Evolutionary conservation across 768 basidiomycete species (phyloP).

Genomic region (Lepiota venenata): DNA sequence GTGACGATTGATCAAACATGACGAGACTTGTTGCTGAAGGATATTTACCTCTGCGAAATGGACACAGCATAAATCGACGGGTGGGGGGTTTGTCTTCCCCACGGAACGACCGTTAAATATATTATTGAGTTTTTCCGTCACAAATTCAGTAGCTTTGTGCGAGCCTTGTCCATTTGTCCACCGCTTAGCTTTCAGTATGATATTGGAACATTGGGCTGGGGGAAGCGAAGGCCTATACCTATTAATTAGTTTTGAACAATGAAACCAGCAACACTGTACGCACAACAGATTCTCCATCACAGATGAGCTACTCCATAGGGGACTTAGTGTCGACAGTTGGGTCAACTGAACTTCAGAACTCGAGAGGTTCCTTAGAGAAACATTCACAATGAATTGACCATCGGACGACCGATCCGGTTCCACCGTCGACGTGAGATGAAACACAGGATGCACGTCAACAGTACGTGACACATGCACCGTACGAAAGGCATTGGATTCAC

Average conservation of each 20-base stretch:
- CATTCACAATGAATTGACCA: conserved; percentile 46
- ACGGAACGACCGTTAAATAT: conserved; percentile 10
- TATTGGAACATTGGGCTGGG: conserved; percentile 10
- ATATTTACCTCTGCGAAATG: conserved; percentile 11
- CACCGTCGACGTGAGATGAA: conserved; percentile 49
- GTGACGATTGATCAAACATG: neutral
- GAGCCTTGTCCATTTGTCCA: conserved; percentile 16
- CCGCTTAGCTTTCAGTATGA: conserved; percentile 11
- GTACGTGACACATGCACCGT: conserved; percentile 49
- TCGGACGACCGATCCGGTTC: conserved; percentile 49
- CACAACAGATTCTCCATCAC: conserved; percentile 38
- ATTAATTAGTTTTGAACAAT: conserved; percentile 7
- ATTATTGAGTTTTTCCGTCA: conserved; percentile 8
- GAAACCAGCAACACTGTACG: conserved; percentile 24
- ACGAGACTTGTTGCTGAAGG: neutral
- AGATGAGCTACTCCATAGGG: conserved; percentile 58
- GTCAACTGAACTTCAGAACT: conserved; percentile 42
- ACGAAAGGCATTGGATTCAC: conserved; percentile 48
- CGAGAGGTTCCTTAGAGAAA: conserved; percentile 55
- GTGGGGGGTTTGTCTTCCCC: conserved; percentile 10
- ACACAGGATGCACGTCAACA: conserved; percentile 58
- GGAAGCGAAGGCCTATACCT: conserved; percentile 10
- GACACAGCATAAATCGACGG: conserved; percentile 15
- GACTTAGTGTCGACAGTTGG: conserved; percentile 64
- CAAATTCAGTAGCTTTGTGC: conserved; percentile 12